Evolutionary conservation across 2,329 filamentous ascomycete species (phyloP).

Genomic region (Phialophora tarda): DNA sequence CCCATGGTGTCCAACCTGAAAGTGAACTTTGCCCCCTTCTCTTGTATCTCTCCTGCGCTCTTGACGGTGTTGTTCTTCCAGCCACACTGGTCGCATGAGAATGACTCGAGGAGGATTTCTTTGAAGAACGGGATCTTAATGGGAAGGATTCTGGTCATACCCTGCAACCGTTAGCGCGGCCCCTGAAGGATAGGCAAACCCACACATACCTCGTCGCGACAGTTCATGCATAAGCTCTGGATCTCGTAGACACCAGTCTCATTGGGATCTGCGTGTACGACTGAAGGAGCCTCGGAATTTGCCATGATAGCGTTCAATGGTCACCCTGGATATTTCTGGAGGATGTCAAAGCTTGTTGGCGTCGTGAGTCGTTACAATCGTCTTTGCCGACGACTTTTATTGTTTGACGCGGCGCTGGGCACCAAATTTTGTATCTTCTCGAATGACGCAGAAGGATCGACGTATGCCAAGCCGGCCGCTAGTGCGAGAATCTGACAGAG

Average conservation of each 20-base stretch:
- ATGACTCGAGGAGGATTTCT: conserved; percentile 97
- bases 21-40: conserved; percentile 82
- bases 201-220: conserved; percentile 69
- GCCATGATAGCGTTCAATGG: conserved; percentile 17
- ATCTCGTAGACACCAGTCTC: conserved; percentile 50
- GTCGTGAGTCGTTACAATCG: background rate
- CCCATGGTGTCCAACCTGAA: conserved; percentile 73
- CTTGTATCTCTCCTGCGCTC: conserved; percentile 87
- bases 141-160: conserved; percentile 81
- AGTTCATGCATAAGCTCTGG: conserved; percentile 86
- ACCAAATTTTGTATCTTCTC: conserved; percentile 22
- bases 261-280: conserved; percentile 36
- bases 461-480: conserved; percentile 32
- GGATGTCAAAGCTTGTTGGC: background rate
- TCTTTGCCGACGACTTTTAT: background rate
- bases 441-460: conserved; percentile 32
- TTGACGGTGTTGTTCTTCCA: conserved; percentile 94
- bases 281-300: conserved; percentile 19
- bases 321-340: background rate
- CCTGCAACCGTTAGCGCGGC: conserved; percentile 57
- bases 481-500: conserved; percentile 19
- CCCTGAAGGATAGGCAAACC: background rate
- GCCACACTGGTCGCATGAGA: conserved; percentile 86
- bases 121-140: conserved; percentile 96
- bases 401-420: background rate